Conservation (phyloP, 371 early-diverging fungal species). For the Mucor sp. region DNA sequence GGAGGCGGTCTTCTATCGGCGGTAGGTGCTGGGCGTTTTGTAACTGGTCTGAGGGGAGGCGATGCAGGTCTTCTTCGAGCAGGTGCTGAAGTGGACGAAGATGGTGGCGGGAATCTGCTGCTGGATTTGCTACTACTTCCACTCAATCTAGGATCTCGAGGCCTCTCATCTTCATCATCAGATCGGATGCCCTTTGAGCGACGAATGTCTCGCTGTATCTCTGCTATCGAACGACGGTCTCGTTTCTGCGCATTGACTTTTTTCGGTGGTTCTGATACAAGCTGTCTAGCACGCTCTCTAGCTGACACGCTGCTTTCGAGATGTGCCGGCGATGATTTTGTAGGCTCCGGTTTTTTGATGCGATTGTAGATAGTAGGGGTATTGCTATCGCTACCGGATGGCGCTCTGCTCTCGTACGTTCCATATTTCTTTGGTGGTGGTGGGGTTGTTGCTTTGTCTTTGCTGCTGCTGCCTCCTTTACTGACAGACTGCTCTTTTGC, state of each 20-base stretch:
- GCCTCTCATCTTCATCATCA: slow-evolving; percentile 29
- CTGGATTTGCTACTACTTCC: neutral
- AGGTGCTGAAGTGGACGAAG: neutral
- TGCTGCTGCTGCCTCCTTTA: slow-evolving; percentile 9
- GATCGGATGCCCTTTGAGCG: slow-evolving; percentile 38
- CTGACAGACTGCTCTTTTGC: slow-evolving; percentile 31
- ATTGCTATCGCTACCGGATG: slow-evolving; percentile 1
- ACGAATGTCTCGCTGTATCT: slow-evolving; percentile 48
- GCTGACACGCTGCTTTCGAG: slow-evolving; percentile 4
- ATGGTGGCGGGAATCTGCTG: slow-evolving; percentile 4
- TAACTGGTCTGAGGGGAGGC: slow-evolving; percentile 1
- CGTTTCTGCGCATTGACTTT: slow-evolving; percentile 27
- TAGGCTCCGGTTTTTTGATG: slow-evolving; percentile 9
- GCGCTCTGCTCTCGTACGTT: neutral
- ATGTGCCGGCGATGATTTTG: neutral
- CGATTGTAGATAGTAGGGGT: slow-evolving; percentile 22
- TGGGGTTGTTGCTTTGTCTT: slow-evolving; percentile 4
- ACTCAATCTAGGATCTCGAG: neutral
- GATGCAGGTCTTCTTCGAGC: slow-evolving; percentile 14
- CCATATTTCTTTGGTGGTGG: slow-evolving; percentile 5
- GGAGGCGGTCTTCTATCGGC: neutral
- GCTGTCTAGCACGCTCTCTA: slow-evolving; percentile 22
- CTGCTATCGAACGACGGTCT: slow-evolving; percentile 37
- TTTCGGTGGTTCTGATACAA: slow-evolving; percentile 24
- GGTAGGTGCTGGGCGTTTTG: slow-evolving; percentile 2